Evolutionary conservation across 768 basidiomycete genomes (phyloP), one percentile per base, ranked within the genome.

Genomic region (Coprinopsis strossmayeri): DNA sequence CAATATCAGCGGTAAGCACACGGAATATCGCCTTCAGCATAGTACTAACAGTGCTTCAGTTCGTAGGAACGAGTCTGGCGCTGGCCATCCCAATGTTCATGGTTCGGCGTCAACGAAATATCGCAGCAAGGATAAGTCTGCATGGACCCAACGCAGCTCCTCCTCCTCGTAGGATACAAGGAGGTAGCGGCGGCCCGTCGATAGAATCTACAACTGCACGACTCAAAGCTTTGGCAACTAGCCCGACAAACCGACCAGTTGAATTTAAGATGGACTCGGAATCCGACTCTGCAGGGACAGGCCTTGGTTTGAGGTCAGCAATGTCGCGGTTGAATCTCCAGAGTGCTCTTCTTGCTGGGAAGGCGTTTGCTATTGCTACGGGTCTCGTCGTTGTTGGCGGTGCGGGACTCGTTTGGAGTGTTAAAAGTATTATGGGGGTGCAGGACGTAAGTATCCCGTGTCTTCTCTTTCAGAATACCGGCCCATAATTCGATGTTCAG

Each of bases 291-390:
- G 43, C 60, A 18, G 59, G 65, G 17, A 63, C 65, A 11, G 54
- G 64, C 24, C 54, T 58, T 10, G 59, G 64, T 42, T 50, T 71
- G 26, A 60, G 68, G 46, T 63, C 68, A 7, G 72, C 68, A 1
- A 56, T 73, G 5, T 68, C 69, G 0, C 59, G 55, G n/a, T 54
- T 64, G 45, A 61, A 65, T 30, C 73, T 75, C 55, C 78, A 77
- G 38, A 76, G 71, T 0, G 74, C 74, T 0, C 48, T 84, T 1
- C 73, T 80, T 53, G 74, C 77, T 1, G 65, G 76, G 3, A 84
- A 83, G 54, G 86, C 85, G 0, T 79, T 89, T 34, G 68, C 73
- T 2, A 71, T 86, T 34, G 83, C 86, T 3, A 87, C 86, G 0
- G 57, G 74, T 9, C 57, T 84, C 27, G 84, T 87, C 21, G 56